Evolutionary conservation across 306 rosid genomes (phyloP).

Genomic region (Myrica gale): DNA sequence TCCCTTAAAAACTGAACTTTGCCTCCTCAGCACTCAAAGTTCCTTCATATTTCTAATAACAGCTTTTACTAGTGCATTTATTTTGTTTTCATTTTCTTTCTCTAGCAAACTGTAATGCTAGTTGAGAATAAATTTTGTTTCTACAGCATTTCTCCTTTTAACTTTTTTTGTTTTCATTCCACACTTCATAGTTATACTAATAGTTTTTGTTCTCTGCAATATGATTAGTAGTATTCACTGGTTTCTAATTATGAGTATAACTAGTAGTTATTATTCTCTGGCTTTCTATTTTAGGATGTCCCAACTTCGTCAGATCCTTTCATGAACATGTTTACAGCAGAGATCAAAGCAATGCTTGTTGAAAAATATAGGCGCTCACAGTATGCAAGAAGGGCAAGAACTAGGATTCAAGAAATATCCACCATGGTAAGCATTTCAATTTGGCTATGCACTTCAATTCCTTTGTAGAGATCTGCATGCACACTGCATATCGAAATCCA

Average conservation of each 20-base stretch:
- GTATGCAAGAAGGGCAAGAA: constrained; percentile 53
- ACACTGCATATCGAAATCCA: neutral
- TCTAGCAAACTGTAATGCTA: neutral
- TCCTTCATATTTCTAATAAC: neutral
- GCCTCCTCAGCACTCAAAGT: neutral
- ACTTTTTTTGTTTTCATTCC: neutral
- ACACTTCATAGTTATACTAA: neutral
- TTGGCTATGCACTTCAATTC: constrained; percentile 5
- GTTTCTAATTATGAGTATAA: neutral
- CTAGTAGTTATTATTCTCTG: constrained; percentile 12
- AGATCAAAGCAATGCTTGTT: constrained; percentile 69
- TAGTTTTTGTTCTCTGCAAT: neutral
- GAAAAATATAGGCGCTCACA: constrained; percentile 72
- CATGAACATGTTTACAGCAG: constrained; percentile 68
- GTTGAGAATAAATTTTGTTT: neutral
- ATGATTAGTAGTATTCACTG: too few relatives aligned
- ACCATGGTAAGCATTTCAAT: constrained; percentile 47
- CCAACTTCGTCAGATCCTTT: constrained; percentile 79
- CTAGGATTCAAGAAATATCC: constrained; percentile 64
- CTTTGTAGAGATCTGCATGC: neutral
- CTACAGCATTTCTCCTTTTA: neutral
- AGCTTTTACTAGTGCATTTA: neutral
- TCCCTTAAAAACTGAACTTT: neutral
- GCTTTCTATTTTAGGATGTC: constrained; percentile 50
- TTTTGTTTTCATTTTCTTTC: neutral